Conservation (phyloP, 768 basidiomycete species). For the Cyclocybe aegerita region DNA sequence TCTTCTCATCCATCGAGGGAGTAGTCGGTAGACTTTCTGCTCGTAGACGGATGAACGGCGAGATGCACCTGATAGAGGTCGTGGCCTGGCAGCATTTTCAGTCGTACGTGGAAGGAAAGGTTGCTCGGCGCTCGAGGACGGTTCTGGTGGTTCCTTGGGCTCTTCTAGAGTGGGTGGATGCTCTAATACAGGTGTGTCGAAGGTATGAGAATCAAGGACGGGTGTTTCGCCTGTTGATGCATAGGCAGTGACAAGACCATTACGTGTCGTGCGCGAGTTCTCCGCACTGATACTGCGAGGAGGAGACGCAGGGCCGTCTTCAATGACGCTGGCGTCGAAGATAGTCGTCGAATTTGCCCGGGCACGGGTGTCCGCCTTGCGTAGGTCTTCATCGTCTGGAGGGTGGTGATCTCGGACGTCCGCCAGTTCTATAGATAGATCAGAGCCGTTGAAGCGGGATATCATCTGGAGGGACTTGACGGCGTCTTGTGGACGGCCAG, state of each 20-base stretch:
- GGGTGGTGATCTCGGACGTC: slow-evolving; percentile 61
- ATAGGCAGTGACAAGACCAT: slow-evolving; percentile 27
- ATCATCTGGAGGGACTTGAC: slow-evolving; percentile 82
- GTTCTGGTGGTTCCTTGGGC: slow-evolving; percentile 1
- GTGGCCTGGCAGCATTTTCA: slow-evolving; percentile 4
- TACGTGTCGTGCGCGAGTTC: slow-evolving; percentile 1
- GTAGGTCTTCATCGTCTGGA: slow-evolving; percentile 1
- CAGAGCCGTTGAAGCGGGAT: slow-evolving; percentile 80
- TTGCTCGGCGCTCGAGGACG: background rate
- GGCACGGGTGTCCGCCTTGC: slow-evolving; percentile 8
- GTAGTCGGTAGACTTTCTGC: slow-evolving; percentile 36
- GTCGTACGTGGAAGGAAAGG: background rate
- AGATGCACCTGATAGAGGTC: slow-evolving; percentile 16
- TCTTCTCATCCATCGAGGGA: slow-evolving; percentile 55
- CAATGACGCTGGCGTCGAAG: slow-evolving; percentile 31
- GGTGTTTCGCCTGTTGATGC: slow-evolving; percentile 32
- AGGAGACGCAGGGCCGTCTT: slow-evolving; percentile 16
- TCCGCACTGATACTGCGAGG: slow-evolving; percentile 9
- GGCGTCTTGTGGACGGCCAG: slow-evolving; percentile 83
- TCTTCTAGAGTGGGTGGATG: background rate
- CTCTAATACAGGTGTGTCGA: slow-evolving; percentile 22
- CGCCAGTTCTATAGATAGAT: slow-evolving; percentile 61
- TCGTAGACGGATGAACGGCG: slow-evolving; percentile 47
- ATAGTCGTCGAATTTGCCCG: slow-evolving; percentile 30
- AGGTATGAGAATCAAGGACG: slow-evolving; percentile 28